A percentile compares a stretch with the other conserved stretches of the same genome.
Evolutionary conservation across 2,329 filamentous ascomycete genomes (phyloP).

Genomic region (Thielaviopsis musarum): DNA sequence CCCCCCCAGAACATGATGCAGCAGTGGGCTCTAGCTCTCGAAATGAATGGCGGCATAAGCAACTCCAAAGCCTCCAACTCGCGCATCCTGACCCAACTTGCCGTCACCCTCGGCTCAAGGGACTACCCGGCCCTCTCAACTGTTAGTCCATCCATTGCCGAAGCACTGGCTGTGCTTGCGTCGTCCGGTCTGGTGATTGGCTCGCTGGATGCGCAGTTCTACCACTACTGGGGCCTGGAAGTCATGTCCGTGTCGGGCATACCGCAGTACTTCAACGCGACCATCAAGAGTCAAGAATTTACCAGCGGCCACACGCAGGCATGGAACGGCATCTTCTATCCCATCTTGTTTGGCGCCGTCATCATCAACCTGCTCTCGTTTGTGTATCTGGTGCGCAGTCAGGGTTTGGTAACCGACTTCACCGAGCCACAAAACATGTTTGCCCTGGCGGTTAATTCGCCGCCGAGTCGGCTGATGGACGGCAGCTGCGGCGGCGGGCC

Average conservation of each 20-base stretch:
- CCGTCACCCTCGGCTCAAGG: conserved; percentile 19
- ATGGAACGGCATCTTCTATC: conserved; percentile 52
- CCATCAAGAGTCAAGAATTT: conserved; percentile 49
- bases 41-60: conserved; percentile 36
- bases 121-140: not conserved
- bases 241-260: conserved; percentile 21
- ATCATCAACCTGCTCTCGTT: conserved; percentile 49
- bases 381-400: conserved; percentile 36
- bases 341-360: conserved; percentile 27
- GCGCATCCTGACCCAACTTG: conserved; percentile 35
- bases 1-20: conserved; percentile 26
- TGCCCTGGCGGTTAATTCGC: conserved; percentile 47
- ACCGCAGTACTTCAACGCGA: conserved; percentile 45
- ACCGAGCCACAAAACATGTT: conserved; percentile 65
- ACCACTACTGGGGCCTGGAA: conserved; percentile 35
- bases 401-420: conserved; percentile 57
- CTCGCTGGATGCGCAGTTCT: conserved; percentile 41
- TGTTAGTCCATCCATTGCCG: conserved; percentile 48
- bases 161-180: conserved; percentile 54
- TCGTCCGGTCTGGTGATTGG: conserved; percentile 49
- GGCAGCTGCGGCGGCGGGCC: conserved; percentile 25
- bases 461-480: conserved; percentile 21
- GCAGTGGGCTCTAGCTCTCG: conserved; percentile 37
- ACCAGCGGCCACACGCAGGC: conserved; percentile 42
- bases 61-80: conserved; percentile 42